Conservation (phyloP, 2,329 filamentous ascomycete species). For the Blumeriella jaapii region DNA sequence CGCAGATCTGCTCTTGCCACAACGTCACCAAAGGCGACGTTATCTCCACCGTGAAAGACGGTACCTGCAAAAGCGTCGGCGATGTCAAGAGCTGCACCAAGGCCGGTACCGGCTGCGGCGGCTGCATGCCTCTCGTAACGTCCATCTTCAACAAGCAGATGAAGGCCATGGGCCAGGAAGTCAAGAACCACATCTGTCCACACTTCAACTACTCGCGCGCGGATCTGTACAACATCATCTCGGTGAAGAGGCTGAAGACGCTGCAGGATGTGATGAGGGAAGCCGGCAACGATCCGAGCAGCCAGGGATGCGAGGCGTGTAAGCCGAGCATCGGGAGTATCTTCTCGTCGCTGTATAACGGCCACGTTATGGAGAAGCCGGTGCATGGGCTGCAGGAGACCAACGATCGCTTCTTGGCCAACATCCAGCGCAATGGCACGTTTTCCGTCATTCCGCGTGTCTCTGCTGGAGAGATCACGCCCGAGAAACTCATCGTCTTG, state of each 20-base stretch:
- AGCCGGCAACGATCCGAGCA: conserved; percentile 57
- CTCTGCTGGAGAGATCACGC: conserved; percentile 75
- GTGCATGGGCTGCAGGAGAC: conserved; percentile 75
- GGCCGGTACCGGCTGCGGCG: conserved; percentile 80
- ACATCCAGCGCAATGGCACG: conserved; percentile 85
- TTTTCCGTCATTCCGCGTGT: conserved; percentile 82
- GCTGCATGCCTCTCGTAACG: conserved; percentile 79
- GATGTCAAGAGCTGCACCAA: conserved; percentile 87
- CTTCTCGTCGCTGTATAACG: conserved; percentile 71
- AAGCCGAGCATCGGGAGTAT: conserved; percentile 77
- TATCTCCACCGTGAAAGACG: conserved; percentile 59
- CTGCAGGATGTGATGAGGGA: conserved; percentile 69
- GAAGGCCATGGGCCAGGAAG: conserved; percentile 73
- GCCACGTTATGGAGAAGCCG: conserved; percentile 63
- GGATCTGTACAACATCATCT: conserved; percentile 83
- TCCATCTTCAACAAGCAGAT: conserved; percentile 87
- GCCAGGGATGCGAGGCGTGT: conserved; percentile 77
- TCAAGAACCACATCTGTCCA: conserved; percentile 74
- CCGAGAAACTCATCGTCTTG: conserved; percentile 73
- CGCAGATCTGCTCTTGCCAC: conserved; percentile 86
- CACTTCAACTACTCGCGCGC: conserved; percentile 77
- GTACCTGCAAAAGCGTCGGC: conserved; percentile 67
- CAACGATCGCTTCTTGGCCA: conserved; percentile 78
- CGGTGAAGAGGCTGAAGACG: conserved; percentile 64
- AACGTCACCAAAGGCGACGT: conserved; percentile 84